Percentiles rank a stretch among this genome's conserved stretches.
Conservation (phyloP, 1,284 basidiomycete genomes). For the Irpex sp. region DNA sequence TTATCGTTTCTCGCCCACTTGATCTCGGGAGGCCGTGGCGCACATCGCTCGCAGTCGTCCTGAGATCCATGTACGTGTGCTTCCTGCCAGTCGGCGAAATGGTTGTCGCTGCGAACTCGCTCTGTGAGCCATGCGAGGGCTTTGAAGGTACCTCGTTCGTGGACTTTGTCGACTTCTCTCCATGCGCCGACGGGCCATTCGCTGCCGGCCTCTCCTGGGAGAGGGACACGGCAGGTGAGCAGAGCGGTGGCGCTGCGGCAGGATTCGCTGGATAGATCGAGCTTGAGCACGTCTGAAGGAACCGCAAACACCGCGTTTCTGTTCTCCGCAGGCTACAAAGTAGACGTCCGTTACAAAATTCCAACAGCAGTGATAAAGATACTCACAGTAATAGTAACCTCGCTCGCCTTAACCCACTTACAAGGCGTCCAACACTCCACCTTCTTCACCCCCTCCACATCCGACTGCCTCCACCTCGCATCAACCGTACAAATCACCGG, state of each 20-base stretch:
- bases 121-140: constrained; percentile 85
- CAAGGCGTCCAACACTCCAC: constrained; percentile 60
- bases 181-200: constrained; percentile 78
- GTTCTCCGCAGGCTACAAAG: constrained; percentile 45
- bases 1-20: constrained; percentile 66
- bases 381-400: constrained; percentile 52
- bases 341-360: constrained; percentile 11
- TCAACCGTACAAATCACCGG: constrained; percentile 73
- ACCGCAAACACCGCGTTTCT: constrained; percentile 64
- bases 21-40: constrained; percentile 73
- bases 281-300: constrained; percentile 50
- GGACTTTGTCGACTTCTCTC: constrained; percentile 81
- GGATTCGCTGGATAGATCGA: constrained; percentile 53
- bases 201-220: constrained; percentile 61
- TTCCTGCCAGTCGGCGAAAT: constrained; percentile 59
- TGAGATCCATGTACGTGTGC: constrained; percentile 39
- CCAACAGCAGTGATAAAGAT: not conserved
- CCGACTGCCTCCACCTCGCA: constrained; percentile 74
- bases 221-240: constrained; percentile 72
- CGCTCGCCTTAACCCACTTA: constrained; percentile 53
- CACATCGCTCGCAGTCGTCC: constrained; percentile 67
- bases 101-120: constrained; percentile 72
- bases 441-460: constrained; percentile 39
- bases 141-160: constrained; percentile 80
- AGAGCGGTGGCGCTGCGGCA: constrained; percentile 76